phyloP scores from a whole-genome alignment of 352 stramenopile species.

The Albugo laibachii region DNA sequence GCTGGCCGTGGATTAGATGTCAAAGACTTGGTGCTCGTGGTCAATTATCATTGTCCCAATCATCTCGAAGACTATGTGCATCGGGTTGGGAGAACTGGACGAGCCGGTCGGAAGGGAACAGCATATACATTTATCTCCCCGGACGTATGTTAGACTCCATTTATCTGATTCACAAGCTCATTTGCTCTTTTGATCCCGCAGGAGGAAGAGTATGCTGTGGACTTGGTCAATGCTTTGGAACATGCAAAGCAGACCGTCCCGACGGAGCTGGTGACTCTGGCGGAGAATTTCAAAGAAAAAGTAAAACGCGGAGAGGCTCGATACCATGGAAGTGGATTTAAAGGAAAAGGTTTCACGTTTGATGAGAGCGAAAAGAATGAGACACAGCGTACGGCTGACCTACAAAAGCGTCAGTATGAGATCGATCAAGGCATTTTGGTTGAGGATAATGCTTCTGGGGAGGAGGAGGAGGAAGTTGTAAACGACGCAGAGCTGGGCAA shows the following conservation, averaged over 20 bases:
- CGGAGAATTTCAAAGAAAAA: slow-evolving; percentile 92
- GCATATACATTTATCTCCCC: slow-evolving; percentile 98
- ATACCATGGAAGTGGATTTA: slow-evolving; percentile 92
- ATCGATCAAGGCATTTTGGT: slow-evolving; percentile 67
- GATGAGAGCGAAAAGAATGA: slow-evolving; percentile 95
- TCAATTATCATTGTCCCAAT: slow-evolving; percentile 99
- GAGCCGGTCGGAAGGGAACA: slow-evolving; percentile 91
- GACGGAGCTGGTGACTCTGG: slow-evolving; percentile 79
- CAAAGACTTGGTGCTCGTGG: slow-evolving; percentile 93
- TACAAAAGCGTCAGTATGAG: slow-evolving; percentile 83
- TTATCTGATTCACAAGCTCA: neutral
- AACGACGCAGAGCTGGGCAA: slow-evolving; percentile 5
- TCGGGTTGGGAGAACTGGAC: slow-evolving; percentile 91
- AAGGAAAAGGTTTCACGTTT: slow-evolving; percentile 96
- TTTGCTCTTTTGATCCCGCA: slow-evolving; percentile 11
- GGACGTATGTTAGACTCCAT: slow-evolving; percentile 19
- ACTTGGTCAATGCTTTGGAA: slow-evolving; percentile 93
- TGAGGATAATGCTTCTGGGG: slow-evolving; percentile 29
- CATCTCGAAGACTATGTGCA: slow-evolving; percentile 99
- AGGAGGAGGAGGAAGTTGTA: slow-evolving; percentile 39
- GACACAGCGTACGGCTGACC: slow-evolving; percentile 81
- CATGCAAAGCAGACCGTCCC: slow-evolving; percentile 61
- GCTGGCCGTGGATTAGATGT: slow-evolving; percentile 97
- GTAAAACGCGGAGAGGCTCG: slow-evolving; percentile 89
- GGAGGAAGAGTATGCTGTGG: slow-evolving; percentile 94